Evolutionary conservation across 176 grass and related monocot species (phyloP), one percentile per base, ranked within the genome.

Genomic region (Aegilops longissima): DNA sequence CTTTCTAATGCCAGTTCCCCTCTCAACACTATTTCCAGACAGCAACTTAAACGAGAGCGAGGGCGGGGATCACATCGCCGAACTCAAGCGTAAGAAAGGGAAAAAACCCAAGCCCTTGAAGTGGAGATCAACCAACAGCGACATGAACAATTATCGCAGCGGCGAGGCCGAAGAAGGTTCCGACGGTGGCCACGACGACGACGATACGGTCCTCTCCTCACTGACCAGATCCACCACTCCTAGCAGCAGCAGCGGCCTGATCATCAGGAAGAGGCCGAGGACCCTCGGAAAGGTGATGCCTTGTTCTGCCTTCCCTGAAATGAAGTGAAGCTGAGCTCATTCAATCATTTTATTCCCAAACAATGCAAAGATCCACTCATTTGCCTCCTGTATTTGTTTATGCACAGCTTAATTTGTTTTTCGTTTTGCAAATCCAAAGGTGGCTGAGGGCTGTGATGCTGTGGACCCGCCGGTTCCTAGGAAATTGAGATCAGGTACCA

Each of bases 401-500:
- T 76, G 12, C 25, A 27, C 56, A 38, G 75, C 45, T 80, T 76
- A 16, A 76, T 31, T 88, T 73, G 23, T 45, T 61, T 16, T 73
- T 78, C 9, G 0, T 88, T 80, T 83, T 84, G 30, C 5, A 58
- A 42, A 77, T 83, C 80, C 70, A 78, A 77, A 95, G 91, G 84
- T 89, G 21, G 52, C 54, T 75, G 91, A 83, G 82, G 87, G 63
- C 54, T 83, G 87, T 70, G 81, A 93, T 86, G 31, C 82, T 70
- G 75, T 78, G 20, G 84, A 93, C 85, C 94, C 91, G 68, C 84
- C 63, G n/a, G 89, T 95, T 78, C 94, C 94, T 42, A 93, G 94
- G 81, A 95, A 91, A 89, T 67, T 95, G 44, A 91, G 94, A 91
- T 95, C 94, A 89, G 91, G 94, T 95, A 95, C 49, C 5, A 52